These are phyloP conservation scores for Metrosideros polymorpha DNA, from an alignment of 441 rosid genomes.

Conservation along the genomic window DNA sequence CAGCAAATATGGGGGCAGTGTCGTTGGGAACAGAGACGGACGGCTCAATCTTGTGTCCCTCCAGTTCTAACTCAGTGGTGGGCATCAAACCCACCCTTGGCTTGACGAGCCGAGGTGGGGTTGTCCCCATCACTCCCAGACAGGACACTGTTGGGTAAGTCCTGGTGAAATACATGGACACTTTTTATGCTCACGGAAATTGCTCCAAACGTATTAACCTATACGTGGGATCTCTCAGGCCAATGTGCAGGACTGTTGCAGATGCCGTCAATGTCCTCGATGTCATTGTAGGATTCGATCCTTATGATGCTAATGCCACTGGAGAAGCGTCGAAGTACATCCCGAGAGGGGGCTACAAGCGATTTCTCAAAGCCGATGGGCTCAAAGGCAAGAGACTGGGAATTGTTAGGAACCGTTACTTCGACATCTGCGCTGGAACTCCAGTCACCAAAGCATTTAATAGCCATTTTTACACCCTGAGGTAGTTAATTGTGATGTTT, in stretches of 20 bases:
- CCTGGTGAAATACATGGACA: not conserved
- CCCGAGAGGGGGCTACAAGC: constrained; percentile 7
- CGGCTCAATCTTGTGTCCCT: constrained; percentile 13
- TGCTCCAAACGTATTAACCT: not conserved
- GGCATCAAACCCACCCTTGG: constrained; percentile 18
- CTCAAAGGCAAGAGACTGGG: constrained; percentile 14
- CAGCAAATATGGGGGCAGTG: constrained; percentile 13
- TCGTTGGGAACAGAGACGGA: constrained; percentile 17
- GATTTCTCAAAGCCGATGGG: constrained; percentile 6
- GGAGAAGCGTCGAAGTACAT: constrained; percentile 3
- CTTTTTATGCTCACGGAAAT: not conserved
- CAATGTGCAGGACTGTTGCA: constrained; percentile 11
- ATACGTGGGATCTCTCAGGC: not conserved
- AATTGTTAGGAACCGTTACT: not conserved
- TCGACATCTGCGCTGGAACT: not conserved
- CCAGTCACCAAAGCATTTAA: not conserved
- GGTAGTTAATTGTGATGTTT: not conserved
- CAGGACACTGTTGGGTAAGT: constrained; percentile 14
- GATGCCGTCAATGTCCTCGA: constrained; percentile 7
- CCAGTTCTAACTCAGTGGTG: constrained; percentile 9
- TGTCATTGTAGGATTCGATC: constrained; percentile 13
- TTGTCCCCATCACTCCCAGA: constrained; percentile 13
- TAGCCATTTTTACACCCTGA: constrained; percentile 3
- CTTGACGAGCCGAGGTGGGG: constrained; percentile 15
- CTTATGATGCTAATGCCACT: constrained; percentile 4